phyloP scores from a whole-genome alignment of 2,329 filamentous ascomycete genomes.

The Coniella vitis region DNA sequence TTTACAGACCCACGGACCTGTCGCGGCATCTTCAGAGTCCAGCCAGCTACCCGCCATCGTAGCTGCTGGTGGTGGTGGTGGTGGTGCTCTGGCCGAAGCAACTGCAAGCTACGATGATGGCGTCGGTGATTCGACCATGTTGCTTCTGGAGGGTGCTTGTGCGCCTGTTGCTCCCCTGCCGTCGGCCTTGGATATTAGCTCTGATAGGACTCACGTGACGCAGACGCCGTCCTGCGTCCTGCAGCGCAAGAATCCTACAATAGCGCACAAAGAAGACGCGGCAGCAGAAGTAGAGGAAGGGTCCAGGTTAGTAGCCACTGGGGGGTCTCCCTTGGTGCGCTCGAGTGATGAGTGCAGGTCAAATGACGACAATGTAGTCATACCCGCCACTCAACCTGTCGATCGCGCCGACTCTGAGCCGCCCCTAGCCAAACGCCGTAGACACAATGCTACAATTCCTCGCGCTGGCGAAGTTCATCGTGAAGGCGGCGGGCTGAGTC shows the following conservation, averaged over 20 bases:
- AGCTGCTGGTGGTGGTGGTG: no score
- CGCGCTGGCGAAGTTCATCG: no score
- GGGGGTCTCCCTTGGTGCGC: not conserved
- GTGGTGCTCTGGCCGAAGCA: not conserved
- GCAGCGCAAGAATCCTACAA: not conserved
- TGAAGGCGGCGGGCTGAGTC: slow-evolving; percentile 20
- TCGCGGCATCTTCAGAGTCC: slow-evolving; percentile 19
- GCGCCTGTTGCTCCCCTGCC: no score
- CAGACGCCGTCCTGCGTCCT: slow-evolving; percentile 3
- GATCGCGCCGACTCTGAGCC: slow-evolving; percentile 28
- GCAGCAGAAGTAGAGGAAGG: not conserved
- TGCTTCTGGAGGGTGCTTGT: not conserved
- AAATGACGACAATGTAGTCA: not conserved
- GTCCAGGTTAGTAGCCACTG: no score
- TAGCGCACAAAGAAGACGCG: not conserved
- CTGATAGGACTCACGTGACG: not conserved
- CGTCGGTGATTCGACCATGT: not conserved
- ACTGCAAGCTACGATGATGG: not conserved
- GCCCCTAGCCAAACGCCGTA: slow-evolving; percentile 23
- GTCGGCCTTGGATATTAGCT: no score
- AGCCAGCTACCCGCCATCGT: no score
- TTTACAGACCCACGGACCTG: slow-evolving; percentile 30
- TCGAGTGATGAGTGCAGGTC: not conserved
- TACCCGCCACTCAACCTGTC: slow-evolving; percentile 4
- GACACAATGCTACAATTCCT: slow-evolving; percentile 11